Percentiles rank a stretch among this genome's conserved stretches.
Evolutionary conservation across 2,329 filamentous ascomycete genomes (phyloP).

Genomic region (Endothia cerciana): DNA sequence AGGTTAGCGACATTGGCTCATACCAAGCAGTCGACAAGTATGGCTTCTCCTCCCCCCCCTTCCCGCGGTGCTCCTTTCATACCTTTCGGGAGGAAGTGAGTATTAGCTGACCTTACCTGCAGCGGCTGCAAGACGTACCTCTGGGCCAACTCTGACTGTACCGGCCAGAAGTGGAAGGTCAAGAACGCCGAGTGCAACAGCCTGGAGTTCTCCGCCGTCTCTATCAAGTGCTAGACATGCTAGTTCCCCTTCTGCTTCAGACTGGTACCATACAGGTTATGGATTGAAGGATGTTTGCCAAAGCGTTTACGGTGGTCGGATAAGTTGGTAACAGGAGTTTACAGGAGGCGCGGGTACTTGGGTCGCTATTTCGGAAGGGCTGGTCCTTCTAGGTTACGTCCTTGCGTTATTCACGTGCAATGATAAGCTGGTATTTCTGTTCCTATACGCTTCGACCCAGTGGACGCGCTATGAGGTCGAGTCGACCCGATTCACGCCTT

Average conservation of each 20-base stretch:
- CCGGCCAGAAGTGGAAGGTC: neutral
- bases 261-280: neutral
- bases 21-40: neutral
- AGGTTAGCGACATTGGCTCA: neutral
- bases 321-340: neutral
- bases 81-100: neutral
- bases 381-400: neutral
- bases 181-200: conserved; percentile 1
- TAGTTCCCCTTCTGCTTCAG: neutral
- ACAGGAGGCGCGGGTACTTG: neutral
- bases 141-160: neutral
- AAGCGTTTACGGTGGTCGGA: neutral
- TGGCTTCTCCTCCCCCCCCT: neutral
- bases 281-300: neutral
- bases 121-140: neutral
- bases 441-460: neutral
- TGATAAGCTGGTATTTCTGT: neutral
- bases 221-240: neutral
- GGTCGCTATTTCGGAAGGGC: neutral
- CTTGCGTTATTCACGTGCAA: neutral
- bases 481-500: too few species aligned
- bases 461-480: too few species aligned
- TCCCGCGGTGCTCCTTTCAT: neutral
- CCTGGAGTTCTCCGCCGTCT: neutral
- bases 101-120: neutral